Base-by-base conservation (phyloP, 2,329 filamentous ascomycete genomes). In the Aspergillus melleus region DNA sequence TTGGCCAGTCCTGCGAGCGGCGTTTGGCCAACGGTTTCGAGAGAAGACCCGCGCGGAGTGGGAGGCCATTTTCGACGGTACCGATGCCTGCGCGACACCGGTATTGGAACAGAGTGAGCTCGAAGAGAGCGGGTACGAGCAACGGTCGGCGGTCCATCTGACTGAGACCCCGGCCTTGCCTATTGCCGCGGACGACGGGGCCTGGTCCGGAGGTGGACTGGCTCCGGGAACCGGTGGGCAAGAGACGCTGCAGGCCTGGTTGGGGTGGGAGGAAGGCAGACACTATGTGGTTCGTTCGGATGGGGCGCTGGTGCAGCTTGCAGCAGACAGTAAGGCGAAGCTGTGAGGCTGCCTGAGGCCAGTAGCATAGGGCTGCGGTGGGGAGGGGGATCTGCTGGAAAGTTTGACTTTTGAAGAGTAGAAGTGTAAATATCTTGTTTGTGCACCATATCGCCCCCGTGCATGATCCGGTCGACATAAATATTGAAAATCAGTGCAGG, bases 51-150 rank as follows among this genome's bases (percentile, higher is more conserved):
- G 93, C 36, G 72, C 76, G 0, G 89, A 96, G 73, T 98, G 94
- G 94, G 94, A 96, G 76, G 72, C 61, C 3, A 80, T 96, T 6
- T 98, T 97, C 72, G 91, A 96, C 72, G 91, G 90, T 11, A 95
- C 90, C 0, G 94, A 98, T 77, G 94, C 94, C 1, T 98, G 94
- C 74, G 92, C 90, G 64, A 92, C 91, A n/a, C 94, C 94, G 0
- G 90, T 98, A 1, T 79, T 96, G 47, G 88, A 87, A 36, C 90
- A 92, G 65, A 70, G 67, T 0, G 92, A 96, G 76, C 79, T 96
- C 49, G 85, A 91, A 69, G 64, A 73, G n/a, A 77, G 73, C 20
- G 83, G 82, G 0, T 87, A 75, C 62, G 77, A 81, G 32, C 79
- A 80, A 58, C 69, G 79, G 19, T 72, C 77, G 6, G 72, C 77